A percentile compares a stretch with the other conserved stretches of the same genome.
phyloP scores from a whole-genome alignment of 768 basidiomycete species.

The Lentinula detonsa region DNA sequence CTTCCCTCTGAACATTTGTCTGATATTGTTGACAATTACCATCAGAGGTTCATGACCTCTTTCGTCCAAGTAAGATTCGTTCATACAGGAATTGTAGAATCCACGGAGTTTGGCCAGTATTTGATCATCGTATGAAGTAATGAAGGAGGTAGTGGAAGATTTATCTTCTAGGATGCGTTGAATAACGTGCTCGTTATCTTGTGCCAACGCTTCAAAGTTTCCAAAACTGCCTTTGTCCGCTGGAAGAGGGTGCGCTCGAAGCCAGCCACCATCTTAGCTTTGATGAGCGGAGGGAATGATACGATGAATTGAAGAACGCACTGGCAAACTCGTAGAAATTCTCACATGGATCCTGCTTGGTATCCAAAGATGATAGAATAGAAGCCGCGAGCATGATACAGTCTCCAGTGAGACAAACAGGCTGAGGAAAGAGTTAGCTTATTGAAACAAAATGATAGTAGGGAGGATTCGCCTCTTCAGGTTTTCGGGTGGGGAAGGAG shows the following conservation, averaged over 20 bases:
- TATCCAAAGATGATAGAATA: slow-evolving; percentile 77
- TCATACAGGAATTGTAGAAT: slow-evolving; percentile 78
- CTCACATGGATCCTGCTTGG: slow-evolving; percentile 85
- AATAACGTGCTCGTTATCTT: slow-evolving; percentile 74
- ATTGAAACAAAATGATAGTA: slow-evolving; percentile 2
- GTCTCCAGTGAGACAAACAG: slow-evolving; percentile 65
- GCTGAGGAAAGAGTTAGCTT: slow-evolving; percentile 27
- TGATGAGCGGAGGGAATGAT: slow-evolving; percentile 3
- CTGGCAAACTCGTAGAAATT: slow-evolving; percentile 93
- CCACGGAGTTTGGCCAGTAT: slow-evolving; percentile 60
- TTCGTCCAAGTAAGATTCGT: slow-evolving; percentile 71
- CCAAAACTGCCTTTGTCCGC: slow-evolving; percentile 74
- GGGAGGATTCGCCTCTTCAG: slow-evolving; percentile 39
- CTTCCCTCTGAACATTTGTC: slow-evolving; percentile 52
- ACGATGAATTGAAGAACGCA: slow-evolving; percentile 33
- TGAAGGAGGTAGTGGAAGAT: slow-evolving; percentile 24
- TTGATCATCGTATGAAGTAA: slow-evolving; percentile 41
- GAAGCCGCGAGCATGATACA: slow-evolving; percentile 83
- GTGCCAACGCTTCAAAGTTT: slow-evolving; percentile 64
- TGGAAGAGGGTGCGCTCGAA: slow-evolving; percentile 75
- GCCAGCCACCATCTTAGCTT: slow-evolving; percentile 85
- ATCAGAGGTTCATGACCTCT: slow-evolving; percentile 68
- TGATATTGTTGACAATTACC: slow-evolving; percentile 56
- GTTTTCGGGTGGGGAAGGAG: slow-evolving; percentile 47
- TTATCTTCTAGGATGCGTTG: slow-evolving; percentile 60